Percentiles rank a stretch among this genome's conserved stretches.
phyloP scores from a whole-genome alignment of 2,329 filamentous ascomycete genomes.

The Colletotrichum horii region DNA sequence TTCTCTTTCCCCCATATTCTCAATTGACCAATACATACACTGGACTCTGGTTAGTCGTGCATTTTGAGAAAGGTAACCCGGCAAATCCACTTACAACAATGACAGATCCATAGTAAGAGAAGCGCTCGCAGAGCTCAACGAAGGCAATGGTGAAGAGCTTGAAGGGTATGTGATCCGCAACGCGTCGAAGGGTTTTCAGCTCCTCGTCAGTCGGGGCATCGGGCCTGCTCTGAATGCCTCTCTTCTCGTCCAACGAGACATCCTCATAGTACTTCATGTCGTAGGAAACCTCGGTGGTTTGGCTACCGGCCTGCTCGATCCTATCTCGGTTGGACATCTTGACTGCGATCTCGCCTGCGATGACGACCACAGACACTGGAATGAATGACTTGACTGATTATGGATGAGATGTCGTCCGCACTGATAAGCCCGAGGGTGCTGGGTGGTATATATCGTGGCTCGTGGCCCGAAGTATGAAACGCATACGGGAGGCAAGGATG shows the following conservation, averaged over 20 bases:
- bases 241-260: conserved; percentile 34
- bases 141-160: conserved; percentile 68
- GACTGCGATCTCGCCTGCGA: neutral
- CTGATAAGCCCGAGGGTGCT: neutral
- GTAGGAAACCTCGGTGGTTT: conserved; percentile 15
- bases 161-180: conserved; percentile 63
- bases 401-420: neutral
- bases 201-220: conserved; percentile 56
- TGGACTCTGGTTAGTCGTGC: neutral
- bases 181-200: conserved; percentile 54
- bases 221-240: conserved; percentile 16
- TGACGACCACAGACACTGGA: neutral
- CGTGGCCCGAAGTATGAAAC: conserved; percentile 8
- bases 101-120: conserved; percentile 74
- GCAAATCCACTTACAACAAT: conserved; percentile 61
- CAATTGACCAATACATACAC: neutral
- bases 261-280: conserved; percentile 18
- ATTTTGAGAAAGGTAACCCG: fast-evolving
- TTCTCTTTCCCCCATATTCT: neutral
- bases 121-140: conserved; percentile 74
- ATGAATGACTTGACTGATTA: neutral
- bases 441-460: neutral
- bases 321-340: conserved; percentile 35
- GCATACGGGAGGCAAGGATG: neutral
- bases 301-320: conserved; percentile 38